A percentile compares a stretch with the other conserved stretches of the same genome.
phyloP scores from a whole-genome alignment of 306 rosid genomes.

The Prunus padus region DNA sequence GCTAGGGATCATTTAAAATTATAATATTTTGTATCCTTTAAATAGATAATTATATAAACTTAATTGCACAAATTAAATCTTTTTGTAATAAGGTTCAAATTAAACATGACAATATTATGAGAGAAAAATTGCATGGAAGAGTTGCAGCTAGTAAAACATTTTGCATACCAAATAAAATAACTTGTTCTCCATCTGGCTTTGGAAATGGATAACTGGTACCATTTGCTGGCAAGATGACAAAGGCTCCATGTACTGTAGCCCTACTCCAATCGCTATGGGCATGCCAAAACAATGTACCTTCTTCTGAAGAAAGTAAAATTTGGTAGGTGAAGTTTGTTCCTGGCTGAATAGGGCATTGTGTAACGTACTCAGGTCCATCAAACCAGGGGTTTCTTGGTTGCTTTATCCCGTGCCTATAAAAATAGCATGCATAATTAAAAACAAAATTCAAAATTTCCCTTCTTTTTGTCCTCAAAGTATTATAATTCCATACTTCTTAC shows the following conservation, averaged over 20 bases:
- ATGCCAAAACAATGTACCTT: slow-evolving; percentile 72
- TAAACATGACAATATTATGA: too few relatives aligned
- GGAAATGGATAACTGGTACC: slow-evolving; percentile 51
- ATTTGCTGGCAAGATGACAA: slow-evolving; percentile 41
- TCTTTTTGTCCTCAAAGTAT: background rate
- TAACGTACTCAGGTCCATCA: slow-evolving; percentile 62
- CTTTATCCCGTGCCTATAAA: slow-evolving; percentile 58
- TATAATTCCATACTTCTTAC: background rate
- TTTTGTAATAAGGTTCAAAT: too few relatives aligned
- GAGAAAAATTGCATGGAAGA: too few relatives aligned
- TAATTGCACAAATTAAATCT: too few relatives aligned
- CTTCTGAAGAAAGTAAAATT: slow-evolving; percentile 46
- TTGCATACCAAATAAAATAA: slow-evolving; percentile 12
- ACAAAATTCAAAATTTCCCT: background rate
- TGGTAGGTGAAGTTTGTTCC: slow-evolving; percentile 43
- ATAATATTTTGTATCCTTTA: too few relatives aligned
- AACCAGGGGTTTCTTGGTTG: slow-evolving; percentile 68
- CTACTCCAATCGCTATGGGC: slow-evolving; percentile 56
- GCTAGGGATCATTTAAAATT: too few relatives aligned
- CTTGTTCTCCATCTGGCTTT: slow-evolving; percentile 36
- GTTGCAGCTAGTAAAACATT: slow-evolving; percentile 3
- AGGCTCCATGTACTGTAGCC: slow-evolving; percentile 65
- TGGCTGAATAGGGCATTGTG: slow-evolving; percentile 55
- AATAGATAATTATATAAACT: too few relatives aligned
- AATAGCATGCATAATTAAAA: background rate